Base-by-base conservation (phyloP, 257 asterid genomes). In the Ballota nigra region DNA sequence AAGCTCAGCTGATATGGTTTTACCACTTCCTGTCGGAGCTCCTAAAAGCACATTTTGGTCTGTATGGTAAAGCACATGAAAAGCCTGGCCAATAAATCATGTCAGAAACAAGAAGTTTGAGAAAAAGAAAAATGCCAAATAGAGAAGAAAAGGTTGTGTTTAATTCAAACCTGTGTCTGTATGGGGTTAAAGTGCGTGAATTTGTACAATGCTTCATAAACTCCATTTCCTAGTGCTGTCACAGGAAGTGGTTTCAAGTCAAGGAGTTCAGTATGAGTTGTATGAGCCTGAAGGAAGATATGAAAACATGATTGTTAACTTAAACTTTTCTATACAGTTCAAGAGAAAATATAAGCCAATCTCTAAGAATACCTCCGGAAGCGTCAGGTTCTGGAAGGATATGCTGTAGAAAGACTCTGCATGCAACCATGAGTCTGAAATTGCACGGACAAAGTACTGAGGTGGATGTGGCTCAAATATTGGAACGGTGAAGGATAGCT, bases 381-480 rank as follows among this genome's bases (percentile, higher is more conserved):
- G 97, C 20, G 86, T 90, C 78, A 94, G 92, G 80, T 94, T 89
- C 83, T 86, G 92, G 75, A 94, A 85, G 69, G 97, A 91, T 81
- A 94, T 87, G 26, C 87, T 80, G 80, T 89, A 91, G 77, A 88
- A 89, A 63, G 98, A 85, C 76, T 91, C 99, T 40, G 97, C 82
- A 75, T 88, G 97, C 91, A 91, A 74, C 99, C 99, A 94, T 3
- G 93, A 86, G 77, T 94, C 98, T 29, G 98, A 94, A 78, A 91
- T 86, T 75, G 99, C 98, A 78, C 96, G 96, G 77, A 94, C 91
- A 70, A 85, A 81, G 82, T 94, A 94, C 78, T 91, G 97, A 75
- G 99, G 97, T 72, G 99, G 99, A 81, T 94, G 99, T 70, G 99
- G 99, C 87, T 94, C 98, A 78, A 94, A 94, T 81, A 94, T 94